phyloP scores from a whole-genome alignment of 768 basidiomycete species.

The Tylopilus intermedius region DNA sequence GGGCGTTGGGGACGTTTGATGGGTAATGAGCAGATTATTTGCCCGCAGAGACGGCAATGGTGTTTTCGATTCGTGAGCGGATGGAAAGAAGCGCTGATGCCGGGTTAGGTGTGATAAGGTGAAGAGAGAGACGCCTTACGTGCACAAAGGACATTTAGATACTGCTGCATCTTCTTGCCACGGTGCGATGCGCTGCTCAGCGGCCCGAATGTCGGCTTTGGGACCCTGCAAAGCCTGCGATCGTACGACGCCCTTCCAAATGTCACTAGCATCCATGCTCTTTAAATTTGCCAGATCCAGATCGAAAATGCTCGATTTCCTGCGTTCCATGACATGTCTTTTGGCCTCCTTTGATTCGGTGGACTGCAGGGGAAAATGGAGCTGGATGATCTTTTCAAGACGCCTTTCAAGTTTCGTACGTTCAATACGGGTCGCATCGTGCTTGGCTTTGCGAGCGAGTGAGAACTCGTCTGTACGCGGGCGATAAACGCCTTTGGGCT shows the following conservation, averaged over 20 bases:
- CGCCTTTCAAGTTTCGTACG: constrained; percentile 80
- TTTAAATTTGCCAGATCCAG: constrained; percentile 54
- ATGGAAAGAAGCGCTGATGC: constrained; percentile 65
- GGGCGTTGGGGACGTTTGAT: constrained; percentile 65
- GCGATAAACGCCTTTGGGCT: constrained; percentile 81
- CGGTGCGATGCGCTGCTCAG: constrained; percentile 89
- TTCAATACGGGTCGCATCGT: constrained; percentile 60
- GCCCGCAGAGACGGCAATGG: constrained; percentile 91
- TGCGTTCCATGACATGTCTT: constrained; percentile 19
- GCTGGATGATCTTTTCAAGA: constrained; percentile 77
- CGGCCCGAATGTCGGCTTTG: constrained; percentile 66
- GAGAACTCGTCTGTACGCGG: constrained; percentile 78
- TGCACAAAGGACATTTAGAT: constrained; percentile 81
- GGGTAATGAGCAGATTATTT: constrained; percentile 86
- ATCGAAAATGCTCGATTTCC: constrained; percentile 71
- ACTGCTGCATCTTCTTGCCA: constrained; percentile 85
- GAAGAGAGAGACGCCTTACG: constrained; percentile 39
- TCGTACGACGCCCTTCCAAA: constrained; percentile 63
- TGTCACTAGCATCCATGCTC: constrained; percentile 59
- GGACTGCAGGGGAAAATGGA: constrained; percentile 53
- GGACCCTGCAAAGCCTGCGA: constrained; percentile 38
- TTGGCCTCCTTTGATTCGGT: constrained; percentile 10
- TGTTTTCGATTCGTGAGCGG: constrained; percentile 91
- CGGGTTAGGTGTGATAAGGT: constrained; percentile 6
- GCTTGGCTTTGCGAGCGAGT: constrained; percentile 35